Evolutionary conservation across 345 rosid species (phyloP).

Genomic region (Jatropha curcas): DNA sequence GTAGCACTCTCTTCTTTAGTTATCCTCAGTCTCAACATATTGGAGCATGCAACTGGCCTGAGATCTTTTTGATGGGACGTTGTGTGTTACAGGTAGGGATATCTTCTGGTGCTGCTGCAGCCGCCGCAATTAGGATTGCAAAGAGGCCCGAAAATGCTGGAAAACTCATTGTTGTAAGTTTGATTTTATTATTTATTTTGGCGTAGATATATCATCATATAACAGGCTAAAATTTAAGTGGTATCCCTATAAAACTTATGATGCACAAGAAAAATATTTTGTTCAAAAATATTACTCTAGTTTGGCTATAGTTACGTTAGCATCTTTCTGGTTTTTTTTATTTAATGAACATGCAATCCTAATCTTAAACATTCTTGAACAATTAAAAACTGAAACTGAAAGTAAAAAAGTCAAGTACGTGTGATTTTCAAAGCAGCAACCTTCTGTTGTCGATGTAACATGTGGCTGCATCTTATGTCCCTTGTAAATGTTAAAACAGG

Average conservation of each 20-base stretch:
- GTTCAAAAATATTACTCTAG: background rate
- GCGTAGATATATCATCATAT: background rate
- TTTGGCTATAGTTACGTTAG: background rate
- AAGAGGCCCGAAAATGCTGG: slow-evolving; percentile 66
- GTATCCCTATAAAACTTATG: background rate
- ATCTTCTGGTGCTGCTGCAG: slow-evolving; percentile 74
- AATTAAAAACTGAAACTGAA: background rate
- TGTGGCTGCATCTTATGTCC: background rate
- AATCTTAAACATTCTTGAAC: background rate
- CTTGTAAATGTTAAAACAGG: slow-evolving; percentile 37
- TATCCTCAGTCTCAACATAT: too few relatives aligned
- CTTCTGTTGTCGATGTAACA: background rate
- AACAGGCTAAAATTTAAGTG: background rate
- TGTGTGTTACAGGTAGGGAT: slow-evolving; percentile 53
- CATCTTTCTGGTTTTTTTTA: background rate
- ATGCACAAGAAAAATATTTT: too few relatives aligned
- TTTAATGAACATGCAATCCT: background rate
- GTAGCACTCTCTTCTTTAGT: background rate
- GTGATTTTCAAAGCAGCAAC: too few relatives aligned
- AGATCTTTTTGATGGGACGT: background rate
- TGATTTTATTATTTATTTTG: background rate
- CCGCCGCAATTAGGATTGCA: slow-evolving; percentile 61
- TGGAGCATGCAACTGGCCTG: background rate
- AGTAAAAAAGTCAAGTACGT: too few relatives aligned
- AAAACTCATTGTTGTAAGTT: slow-evolving; percentile 66